Percentiles rank a stretch among this genome's conserved stretches.
Conservation (phyloP, 331 rosid genomes). For the Saraca asoca region DNA sequence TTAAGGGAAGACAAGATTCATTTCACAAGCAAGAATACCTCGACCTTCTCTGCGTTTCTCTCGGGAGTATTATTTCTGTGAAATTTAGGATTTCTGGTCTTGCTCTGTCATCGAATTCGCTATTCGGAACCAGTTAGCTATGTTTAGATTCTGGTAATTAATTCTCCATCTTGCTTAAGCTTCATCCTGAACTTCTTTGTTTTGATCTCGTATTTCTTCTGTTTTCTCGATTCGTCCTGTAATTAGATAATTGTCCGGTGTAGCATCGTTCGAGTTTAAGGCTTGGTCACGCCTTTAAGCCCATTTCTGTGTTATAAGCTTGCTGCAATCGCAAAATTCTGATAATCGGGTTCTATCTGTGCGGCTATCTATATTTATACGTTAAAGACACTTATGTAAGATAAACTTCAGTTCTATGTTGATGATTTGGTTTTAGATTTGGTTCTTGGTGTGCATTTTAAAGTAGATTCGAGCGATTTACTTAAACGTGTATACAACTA, state of each 20-base stretch:
- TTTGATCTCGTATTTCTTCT: not conserved
- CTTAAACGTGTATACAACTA: not conserved
- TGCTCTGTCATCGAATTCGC: conserved; percentile 7
- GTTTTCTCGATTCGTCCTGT: not conserved
- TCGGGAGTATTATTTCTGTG: not conserved
- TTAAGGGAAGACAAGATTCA: not conserved
- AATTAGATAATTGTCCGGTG: not conserved
- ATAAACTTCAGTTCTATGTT: not conserved
- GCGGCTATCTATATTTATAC: not conserved
- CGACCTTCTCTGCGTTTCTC: not conserved
- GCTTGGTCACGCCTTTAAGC: not conserved
- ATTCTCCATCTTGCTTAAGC: not conserved
- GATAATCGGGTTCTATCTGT: not conserved
- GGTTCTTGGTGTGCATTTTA: not conserved
- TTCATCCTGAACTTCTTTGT: not conserved
- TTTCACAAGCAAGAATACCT: not conserved
- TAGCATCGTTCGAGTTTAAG: not conserved
- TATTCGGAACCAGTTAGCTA: conserved; percentile 6
- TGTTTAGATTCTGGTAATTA: conserved; percentile 51
- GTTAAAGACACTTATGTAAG: not conserved
- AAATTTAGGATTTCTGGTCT: conserved; percentile 2
- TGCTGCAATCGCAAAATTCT: not conserved
- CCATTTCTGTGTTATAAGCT: not conserved
- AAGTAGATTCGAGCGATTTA: no score
- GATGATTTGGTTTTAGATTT: not conserved